A percentile compares a stretch with the other conserved stretches of the same genome.
Evolutionary conservation across 495 filamentous ascomycete genomes (phyloP).

Genomic region (Daldinia decipiens): DNA sequence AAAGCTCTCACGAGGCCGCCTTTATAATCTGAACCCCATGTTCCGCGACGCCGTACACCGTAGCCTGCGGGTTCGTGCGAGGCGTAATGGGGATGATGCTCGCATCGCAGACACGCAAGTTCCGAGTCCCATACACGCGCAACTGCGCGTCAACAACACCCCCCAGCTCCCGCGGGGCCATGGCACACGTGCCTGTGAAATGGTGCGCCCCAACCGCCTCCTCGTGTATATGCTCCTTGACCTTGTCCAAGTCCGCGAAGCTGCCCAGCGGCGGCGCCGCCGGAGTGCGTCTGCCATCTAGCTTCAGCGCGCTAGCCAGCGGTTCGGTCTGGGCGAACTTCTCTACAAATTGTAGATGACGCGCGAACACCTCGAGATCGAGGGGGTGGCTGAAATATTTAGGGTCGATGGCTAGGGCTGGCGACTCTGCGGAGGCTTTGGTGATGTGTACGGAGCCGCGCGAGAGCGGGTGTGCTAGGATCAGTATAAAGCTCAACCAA

Average conservation of each 20-base stretch:
- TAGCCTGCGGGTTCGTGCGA: conserved; percentile 51
- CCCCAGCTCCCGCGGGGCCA: conserved; percentile 46
- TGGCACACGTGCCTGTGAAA: conserved; percentile 43
- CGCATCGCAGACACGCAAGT: conserved; percentile 59
- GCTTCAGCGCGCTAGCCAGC: conserved; percentile 43
- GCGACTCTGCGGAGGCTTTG: conserved; percentile 41
- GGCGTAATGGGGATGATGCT: conserved; percentile 57
- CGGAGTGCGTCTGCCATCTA: conserved; percentile 33
- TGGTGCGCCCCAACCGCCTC: conserved; percentile 44
- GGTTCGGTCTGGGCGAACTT: conserved; percentile 52
- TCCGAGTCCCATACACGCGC: conserved; percentile 55
- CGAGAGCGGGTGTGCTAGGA: conserved; percentile 57
- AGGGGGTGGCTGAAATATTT: conserved; percentile 62
- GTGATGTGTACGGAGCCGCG: conserved; percentile 64
- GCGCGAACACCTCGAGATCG: conserved; percentile 57
- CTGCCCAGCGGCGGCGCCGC: conserved; percentile 4
- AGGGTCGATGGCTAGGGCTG: conserved; percentile 56
- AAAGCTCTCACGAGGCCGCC: conserved; percentile 1
- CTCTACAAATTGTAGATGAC: conserved; percentile 50
- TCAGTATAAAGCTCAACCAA: conserved; percentile 44
- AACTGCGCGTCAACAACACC: conserved; percentile 52
- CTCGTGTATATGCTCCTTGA: conserved; percentile 39
- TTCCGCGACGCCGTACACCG: conserved; percentile 54
- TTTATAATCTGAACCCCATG: neutral
- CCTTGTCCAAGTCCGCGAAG: conserved; percentile 33